These are phyloP conservation scores for Pisolithus marmoratus DNA, from an alignment of 768 basidiomycete genomes.

Conservation along the genomic window DNA sequence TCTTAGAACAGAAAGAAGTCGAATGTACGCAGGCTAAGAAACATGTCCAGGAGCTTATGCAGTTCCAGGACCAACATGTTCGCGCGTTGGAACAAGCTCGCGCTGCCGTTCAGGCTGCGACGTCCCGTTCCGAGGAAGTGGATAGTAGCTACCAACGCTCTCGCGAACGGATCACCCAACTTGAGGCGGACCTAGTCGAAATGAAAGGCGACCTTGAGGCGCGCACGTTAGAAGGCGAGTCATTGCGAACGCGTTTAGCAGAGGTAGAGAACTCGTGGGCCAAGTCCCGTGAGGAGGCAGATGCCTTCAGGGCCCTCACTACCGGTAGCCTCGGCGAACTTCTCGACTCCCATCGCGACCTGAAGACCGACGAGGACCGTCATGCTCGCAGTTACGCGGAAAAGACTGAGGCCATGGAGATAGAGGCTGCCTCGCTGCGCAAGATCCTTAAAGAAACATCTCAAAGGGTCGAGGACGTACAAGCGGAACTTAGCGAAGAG, in stretches of 20 bases:
- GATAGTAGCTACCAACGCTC: conserved; percentile 68
- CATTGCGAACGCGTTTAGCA: conserved; percentile 54
- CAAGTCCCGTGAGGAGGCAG: conserved; percentile 90
- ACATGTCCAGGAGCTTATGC: conserved; percentile 66
- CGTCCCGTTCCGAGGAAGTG: conserved; percentile 72
- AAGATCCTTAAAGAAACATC: conserved; percentile 75
- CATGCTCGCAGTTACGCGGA: conserved; percentile 71
- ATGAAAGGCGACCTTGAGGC: conserved; percentile 78
- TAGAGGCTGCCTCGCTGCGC: conserved; percentile 69
- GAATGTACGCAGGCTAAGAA: conserved; percentile 60
- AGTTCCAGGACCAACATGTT: conserved; percentile 77
- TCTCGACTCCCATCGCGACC: conserved; percentile 80
- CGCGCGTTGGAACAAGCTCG: conserved; percentile 85
- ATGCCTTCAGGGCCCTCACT: conserved; percentile 80
- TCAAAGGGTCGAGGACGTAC: conserved; percentile 63
- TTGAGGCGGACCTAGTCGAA: conserved; percentile 76
- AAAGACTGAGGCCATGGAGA: conserved; percentile 74
- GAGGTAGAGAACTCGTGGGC: conserved; percentile 90
- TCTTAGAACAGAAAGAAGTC: conserved; percentile 72
- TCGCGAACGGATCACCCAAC: conserved; percentile 57
- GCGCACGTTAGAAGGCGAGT: conserved; percentile 67
- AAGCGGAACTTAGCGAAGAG: conserved; percentile 61
- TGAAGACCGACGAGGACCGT: conserved; percentile 81
- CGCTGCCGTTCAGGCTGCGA: conserved; percentile 67
- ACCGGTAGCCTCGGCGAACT: conserved; percentile 83